Evolutionary conservation across 1,139 yeast species (phyloP).

Genomic region (Hyphopichia burtonii): DNA sequence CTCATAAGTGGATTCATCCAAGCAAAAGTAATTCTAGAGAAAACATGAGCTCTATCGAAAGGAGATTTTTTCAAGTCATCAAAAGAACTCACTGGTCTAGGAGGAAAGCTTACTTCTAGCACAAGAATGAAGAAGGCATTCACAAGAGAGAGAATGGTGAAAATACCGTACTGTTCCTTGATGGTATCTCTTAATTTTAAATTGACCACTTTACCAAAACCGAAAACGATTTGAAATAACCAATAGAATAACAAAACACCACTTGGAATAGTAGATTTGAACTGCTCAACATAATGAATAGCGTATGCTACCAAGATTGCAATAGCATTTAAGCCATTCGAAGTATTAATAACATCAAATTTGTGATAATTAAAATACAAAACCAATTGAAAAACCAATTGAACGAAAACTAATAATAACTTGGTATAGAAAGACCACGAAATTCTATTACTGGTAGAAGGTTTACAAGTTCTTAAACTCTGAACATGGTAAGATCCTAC

Average conservation of each 20-base stretch:
- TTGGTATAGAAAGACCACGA: slow-evolving; percentile 45
- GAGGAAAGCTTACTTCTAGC: slow-evolving; percentile 52
- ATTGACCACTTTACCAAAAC: slow-evolving; percentile 41
- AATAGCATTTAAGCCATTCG: slow-evolving; percentile 36
- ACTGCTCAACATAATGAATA: slow-evolving; percentile 72
- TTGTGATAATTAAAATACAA: slow-evolving; percentile 21
- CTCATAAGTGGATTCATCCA: slow-evolving; percentile 96
- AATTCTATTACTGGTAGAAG: slow-evolving; percentile 31
- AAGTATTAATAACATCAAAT: slow-evolving; percentile 43
- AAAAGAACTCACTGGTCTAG: slow-evolving; percentile 39
- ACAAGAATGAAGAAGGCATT: slow-evolving; percentile 52
- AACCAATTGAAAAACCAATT: slow-evolving; percentile 33
- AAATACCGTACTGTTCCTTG: slow-evolving; percentile 34
- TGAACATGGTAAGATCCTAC: slow-evolving; percentile 51
- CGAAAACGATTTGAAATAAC: slow-evolving; percentile 54
- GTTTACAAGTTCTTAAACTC: slow-evolving; percentile 30
- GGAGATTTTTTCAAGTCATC: slow-evolving; percentile 54
- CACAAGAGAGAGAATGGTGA: slow-evolving; percentile 48
- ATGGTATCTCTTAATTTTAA: slow-evolving; percentile 45
- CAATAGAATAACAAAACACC: slow-evolving; percentile 76
- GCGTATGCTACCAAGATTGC: slow-evolving; percentile 52
- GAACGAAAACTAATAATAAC: slow-evolving; percentile 39
- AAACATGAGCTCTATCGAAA: slow-evolving; percentile 77
- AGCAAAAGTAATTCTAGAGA: slow-evolving; percentile 73
- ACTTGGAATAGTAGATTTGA: slow-evolving; percentile 61